These are phyloP conservation scores for Prunus mira DNA, from an alignment of 306 rosid species.

Conservation along the genomic window DNA sequence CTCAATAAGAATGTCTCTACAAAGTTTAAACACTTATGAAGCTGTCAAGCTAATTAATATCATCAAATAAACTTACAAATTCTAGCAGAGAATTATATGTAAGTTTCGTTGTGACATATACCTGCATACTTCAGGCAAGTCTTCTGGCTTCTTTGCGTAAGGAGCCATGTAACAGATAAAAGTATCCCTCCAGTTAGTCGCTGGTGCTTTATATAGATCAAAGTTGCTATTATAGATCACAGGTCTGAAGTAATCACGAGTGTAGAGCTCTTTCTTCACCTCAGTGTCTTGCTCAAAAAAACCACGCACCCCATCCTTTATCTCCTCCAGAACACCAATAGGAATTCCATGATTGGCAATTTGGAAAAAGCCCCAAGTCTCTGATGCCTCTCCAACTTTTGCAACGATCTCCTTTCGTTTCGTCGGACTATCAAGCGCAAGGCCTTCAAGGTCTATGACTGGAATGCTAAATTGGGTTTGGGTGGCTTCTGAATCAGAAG, in stretches of 20 bases:
- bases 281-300: slow-evolving; percentile 40
- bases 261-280: slow-evolving; percentile 30
- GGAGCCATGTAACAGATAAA: slow-evolving; percentile 16
- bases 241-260: slow-evolving; percentile 13
- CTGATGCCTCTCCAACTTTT: slow-evolving; percentile 27
- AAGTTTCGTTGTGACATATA: neutral
- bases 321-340: slow-evolving; percentile 29
- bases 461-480: slow-evolving; percentile 20
- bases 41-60: neutral
- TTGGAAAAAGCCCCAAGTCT: slow-evolving; percentile 49
- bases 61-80: neutral
- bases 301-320: slow-evolving; percentile 25
- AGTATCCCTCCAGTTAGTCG: slow-evolving; percentile 23
- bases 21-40: neutral
- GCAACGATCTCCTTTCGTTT: slow-evolving; percentile 23
- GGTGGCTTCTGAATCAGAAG: neutral
- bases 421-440: neutral
- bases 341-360: slow-evolving; percentile 44
- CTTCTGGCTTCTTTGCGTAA: neutral
- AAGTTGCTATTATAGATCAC: slow-evolving; percentile 28
- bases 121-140: slow-evolving; percentile 13
- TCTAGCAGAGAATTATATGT: neutral
- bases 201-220: slow-evolving; percentile 18
- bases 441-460: slow-evolving; percentile 35
- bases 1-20: neutral